Conservation (phyloP, 495 filamentous ascomycete genomes). For the Daldinia grandis region DNA sequence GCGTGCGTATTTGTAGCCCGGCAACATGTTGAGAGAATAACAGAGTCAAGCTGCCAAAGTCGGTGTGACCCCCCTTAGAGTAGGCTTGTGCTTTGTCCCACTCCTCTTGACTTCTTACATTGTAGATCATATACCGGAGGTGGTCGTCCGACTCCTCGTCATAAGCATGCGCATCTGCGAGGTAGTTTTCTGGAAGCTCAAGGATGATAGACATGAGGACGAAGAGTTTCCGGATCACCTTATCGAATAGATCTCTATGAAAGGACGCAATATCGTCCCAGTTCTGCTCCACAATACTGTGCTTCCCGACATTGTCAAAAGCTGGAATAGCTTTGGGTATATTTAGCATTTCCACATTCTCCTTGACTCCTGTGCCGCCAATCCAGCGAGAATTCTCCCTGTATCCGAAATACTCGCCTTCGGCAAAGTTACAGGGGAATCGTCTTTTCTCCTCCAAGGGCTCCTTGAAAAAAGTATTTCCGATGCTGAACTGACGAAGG, state of each 20-base stretch:
- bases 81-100: conserved; percentile 37
- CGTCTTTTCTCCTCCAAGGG: conserved; percentile 41
- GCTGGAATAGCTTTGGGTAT: conserved; percentile 55
- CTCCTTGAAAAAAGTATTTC: conserved; percentile 53
- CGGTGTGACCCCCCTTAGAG: conserved; percentile 53
- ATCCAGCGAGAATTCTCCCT: conserved; percentile 56
- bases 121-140: conserved; percentile 61
- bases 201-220: conserved; percentile 60
- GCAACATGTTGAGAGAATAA: conserved; percentile 61
- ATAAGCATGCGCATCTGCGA: conserved; percentile 56
- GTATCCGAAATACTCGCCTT: conserved; percentile 58
- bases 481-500: conserved; percentile 52
- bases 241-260: conserved; percentile 34
- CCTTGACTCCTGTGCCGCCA: conserved; percentile 55
- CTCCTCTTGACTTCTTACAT: conserved; percentile 46
- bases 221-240: conserved; percentile 53
- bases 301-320: conserved; percentile 46
- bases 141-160: conserved; percentile 57
- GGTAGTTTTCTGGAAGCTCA: conserved; percentile 57
- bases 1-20: conserved; percentile 57
- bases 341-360: conserved; percentile 59
- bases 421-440: conserved; percentile 54
- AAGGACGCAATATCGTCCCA: conserved; percentile 40
- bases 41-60: conserved; percentile 62
- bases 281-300: conserved; percentile 42